These are phyloP conservation scores for Dryas integrifolia DNA, from an alignment of 331 rosid species.

Conservation along the genomic window DNA sequence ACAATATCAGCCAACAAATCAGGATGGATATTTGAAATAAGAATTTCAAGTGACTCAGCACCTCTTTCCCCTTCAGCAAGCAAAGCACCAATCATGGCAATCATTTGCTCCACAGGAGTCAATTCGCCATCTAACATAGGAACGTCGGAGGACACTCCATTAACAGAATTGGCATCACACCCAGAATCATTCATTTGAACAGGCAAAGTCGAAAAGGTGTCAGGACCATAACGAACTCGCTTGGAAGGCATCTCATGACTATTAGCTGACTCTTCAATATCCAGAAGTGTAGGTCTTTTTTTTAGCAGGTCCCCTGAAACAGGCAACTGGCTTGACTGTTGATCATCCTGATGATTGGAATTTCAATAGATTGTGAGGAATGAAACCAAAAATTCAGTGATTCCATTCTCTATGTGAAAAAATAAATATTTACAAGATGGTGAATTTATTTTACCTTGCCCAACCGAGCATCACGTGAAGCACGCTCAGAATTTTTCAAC, in stretches of 20 bases:
- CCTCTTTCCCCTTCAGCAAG: conserved; percentile 99
- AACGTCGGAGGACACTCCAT: conserved; percentile 54
- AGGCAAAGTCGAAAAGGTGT: conserved; percentile 37
- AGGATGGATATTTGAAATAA: conserved; percentile 90
- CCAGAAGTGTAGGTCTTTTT: conserved; percentile 62
- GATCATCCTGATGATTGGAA: conserved; percentile 58
- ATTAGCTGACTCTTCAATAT: conserved; percentile 65
- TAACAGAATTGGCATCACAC: conserved; percentile 46
- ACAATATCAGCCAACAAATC: conserved; percentile 98
- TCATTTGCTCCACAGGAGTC: conserved; percentile 94
- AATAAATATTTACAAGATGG: conserved; percentile 15
- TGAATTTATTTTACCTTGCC: conserved; percentile 50
- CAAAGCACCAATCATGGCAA: conserved; percentile 92
- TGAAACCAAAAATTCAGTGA: conserved; percentile 15
- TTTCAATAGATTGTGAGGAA: conserved; percentile 24
- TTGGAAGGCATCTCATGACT: conserved; percentile 62
- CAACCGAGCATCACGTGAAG: conserved; percentile 65
- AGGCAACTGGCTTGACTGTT: conserved; percentile 52
- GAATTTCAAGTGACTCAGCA: conserved; percentile 89
- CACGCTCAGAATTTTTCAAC: conserved; percentile 77
- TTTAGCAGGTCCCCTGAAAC: conserved; percentile 57
- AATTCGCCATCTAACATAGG: conserved; percentile 62
- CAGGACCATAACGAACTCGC: conserved; percentile 59
- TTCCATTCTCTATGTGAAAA: conserved; percentile 14
- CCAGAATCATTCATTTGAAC: conserved; percentile 59